A percentile compares a stretch with the other conserved stretches of the same genome.
Evolutionary conservation across 2,329 filamentous ascomycete species (phyloP).

Genomic region (Trichoderma sp.): DNA sequence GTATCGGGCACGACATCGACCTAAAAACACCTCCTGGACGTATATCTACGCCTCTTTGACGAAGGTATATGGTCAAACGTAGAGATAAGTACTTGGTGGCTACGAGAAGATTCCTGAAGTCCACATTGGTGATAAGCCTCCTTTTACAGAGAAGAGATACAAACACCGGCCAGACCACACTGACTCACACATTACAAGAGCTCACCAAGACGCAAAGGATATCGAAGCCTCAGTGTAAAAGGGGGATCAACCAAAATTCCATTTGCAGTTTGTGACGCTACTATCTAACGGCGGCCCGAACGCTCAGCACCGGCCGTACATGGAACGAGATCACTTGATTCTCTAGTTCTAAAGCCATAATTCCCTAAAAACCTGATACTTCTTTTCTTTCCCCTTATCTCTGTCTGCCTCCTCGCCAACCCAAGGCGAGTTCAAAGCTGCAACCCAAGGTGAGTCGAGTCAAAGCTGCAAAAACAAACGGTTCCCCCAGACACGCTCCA

Average conservation of each 20-base stretch:
- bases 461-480: conserved; percentile 27
- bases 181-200: background rate
- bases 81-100: too few relatives aligned
- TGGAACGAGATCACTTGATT: conserved; percentile 38
- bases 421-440: background rate
- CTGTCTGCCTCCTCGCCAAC: background rate
- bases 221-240: background rate
- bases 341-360: conserved; percentile 29
- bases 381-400: conserved; percentile 3
- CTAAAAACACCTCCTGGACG: too few relatives aligned
- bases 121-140: background rate
- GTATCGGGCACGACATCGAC: too few relatives aligned
- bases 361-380: background rate
- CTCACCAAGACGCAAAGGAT: background rate
- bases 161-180: background rate
- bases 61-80: too few relatives aligned
- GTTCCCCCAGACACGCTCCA: conserved; percentile 33
- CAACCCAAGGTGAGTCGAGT: conserved; percentile 2
- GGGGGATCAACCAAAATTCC: conserved; percentile 15
- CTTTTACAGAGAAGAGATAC: too few relatives aligned
- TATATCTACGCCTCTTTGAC: too few relatives aligned
- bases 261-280: conserved; percentile 16
- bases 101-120: too few relatives aligned
- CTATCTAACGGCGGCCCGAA: conserved; percentile 14
- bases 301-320: conserved; percentile 4